Evolutionary conservation across 192 early-diverging fungal species (phyloP), one percentile per base, ranked within the genome.

Genomic region (Umbelopsis sp.): DNA sequence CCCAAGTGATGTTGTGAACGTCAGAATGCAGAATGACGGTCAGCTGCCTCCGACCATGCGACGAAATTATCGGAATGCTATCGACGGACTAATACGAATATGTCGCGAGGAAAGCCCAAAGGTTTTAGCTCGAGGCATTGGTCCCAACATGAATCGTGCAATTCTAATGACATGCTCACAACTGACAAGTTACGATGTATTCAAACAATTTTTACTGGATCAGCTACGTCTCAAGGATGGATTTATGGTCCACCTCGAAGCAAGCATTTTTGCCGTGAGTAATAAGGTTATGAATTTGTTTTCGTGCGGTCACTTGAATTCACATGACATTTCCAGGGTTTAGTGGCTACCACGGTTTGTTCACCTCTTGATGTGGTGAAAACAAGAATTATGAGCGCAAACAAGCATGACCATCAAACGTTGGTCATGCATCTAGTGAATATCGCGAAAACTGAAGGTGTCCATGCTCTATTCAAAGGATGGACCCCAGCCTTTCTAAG

Each of bases 61-160:
- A 49, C 83, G 91, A 53, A 88, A 92, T 77, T 94, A 94, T 76
- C 86, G 86, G 71, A 84, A 94, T 78, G 92, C 91, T 1, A 81
- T 94, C 75, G 85, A 90, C 80, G 93, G 89, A 2, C 70, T 91
- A 11, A 74, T 81, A 74, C 89, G 93, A 71, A 96, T 97, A 56
- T 83, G 92, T 3, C 84, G 87, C 17, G 82, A 89, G 14, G 95
- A 97, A 67, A 93, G 94, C 10, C 79, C 87, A 0, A 43, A 59
- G 3, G 94, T 93, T 2, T 78, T 99, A 49, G 94, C 96, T 78
- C 91, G 95, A 80, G 97, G 97, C 66, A 78, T 95, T 0, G 92
- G 93, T 0, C 93, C 97, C 21, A 95, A 95, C 50, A 89, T 95
- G 68, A 86, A 95, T 45, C 87, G 96, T 41, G 95, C 96, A 7